Evolutionary conservation across 2,329 filamentous ascomycete species (phyloP).

Genomic region (Neopestalotiopsis rosae): DNA sequence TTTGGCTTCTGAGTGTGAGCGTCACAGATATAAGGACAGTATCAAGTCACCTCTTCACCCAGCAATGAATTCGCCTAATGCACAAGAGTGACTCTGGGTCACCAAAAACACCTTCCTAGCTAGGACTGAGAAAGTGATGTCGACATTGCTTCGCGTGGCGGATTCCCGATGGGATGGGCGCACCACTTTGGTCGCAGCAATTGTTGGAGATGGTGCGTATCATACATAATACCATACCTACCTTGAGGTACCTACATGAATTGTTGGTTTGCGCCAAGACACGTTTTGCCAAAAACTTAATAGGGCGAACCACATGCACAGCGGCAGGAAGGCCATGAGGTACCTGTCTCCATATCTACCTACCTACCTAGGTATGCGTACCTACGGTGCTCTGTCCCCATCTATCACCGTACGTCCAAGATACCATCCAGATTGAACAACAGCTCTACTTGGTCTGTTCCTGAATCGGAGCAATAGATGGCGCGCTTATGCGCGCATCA

Average conservation of each 20-base stretch:
- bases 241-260: not conserved
- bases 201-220: constrained; percentile 1
- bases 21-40: not conserved
- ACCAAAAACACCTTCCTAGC: constrained; percentile 8
- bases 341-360: no score
- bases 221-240: not conserved
- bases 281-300: no score
- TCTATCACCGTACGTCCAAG: no score
- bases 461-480: no score
- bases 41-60: not conserved
- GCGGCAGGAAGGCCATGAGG: no score
- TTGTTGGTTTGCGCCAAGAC: no score
- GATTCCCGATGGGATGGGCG: constrained; percentile 4
- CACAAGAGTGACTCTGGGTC: not conserved
- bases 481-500: no score
- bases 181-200: not conserved
- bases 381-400: not conserved
- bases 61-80: constrained; percentile 5
- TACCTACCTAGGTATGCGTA: no score
- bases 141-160: constrained; percentile 2
- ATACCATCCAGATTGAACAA: no score
- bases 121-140: constrained; percentile 5
- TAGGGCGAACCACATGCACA: no score
- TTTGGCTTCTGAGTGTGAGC: not conserved
- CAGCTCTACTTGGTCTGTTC: no score